phyloP scores from a whole-genome alignment of 2,329 filamentous ascomycete genomes.

The Helotiales sp. region DNA sequence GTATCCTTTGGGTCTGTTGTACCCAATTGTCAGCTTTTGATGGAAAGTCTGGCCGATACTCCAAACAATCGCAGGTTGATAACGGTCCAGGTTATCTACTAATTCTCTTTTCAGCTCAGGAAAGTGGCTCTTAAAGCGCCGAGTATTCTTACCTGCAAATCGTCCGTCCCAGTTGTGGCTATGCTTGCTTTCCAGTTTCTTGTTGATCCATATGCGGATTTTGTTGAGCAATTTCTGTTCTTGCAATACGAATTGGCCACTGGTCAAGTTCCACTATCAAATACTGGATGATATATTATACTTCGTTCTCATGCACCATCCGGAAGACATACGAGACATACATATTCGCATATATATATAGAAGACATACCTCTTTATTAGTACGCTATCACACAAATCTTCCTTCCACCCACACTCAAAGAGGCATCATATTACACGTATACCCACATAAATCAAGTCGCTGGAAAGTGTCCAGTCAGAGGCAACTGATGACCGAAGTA shows the following conservation, averaged over 20 bases:
- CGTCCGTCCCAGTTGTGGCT: neutral
- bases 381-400: neutral
- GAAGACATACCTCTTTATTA: neutral
- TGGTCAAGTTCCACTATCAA: neutral
- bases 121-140: neutral
- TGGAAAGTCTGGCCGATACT: neutral
- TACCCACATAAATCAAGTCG: neutral
- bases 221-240: neutral
- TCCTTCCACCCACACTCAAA: conserved; percentile 6
- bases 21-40: neutral
- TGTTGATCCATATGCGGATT: neutral
- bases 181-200: neutral
- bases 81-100: neutral
- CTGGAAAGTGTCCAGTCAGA: neutral
- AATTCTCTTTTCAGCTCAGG: conserved; percentile 2
- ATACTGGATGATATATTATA: neutral
- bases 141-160: neutral
- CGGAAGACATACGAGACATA: neutral
- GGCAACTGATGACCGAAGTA: neutral
- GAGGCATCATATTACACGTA: neutral
- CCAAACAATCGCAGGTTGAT: neutral
- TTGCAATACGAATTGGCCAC: neutral
- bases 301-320: neutral
- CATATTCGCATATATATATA: neutral
- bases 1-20: neutral